Base-by-base conservation (phyloP, 225 moss, liverwort and hornwort species). In the Bryum argenteum region DNA sequence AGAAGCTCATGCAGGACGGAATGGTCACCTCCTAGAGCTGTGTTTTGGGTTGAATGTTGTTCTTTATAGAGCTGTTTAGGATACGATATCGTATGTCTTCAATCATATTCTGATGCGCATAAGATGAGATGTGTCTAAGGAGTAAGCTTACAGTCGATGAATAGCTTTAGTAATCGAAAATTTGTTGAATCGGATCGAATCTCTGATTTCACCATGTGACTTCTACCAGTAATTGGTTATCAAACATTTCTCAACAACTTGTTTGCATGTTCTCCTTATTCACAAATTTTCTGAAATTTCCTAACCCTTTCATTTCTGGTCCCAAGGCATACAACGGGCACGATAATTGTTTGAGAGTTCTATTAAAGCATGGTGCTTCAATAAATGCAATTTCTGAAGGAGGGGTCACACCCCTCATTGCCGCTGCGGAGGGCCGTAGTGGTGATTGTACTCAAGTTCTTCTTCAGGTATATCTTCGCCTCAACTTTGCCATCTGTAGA, bases 291-390 rank as follows among this genome's bases (percentile, higher is more conserved):
- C 59, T 52, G 22, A 65, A 71, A 6, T 19, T 59, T 52, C 26
- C 20, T 52, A 18, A 61, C 54, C 26, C 52, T 65, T 62, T 54
- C 8, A 59, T 70, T 71, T 9, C 8, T 75, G 55, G 54, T 56
- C 15, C 12, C 43, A 54, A 83, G 79, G 83, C 76, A 72, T 79
- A 79, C 73, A 79, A 79, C 62, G 79, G 83, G 28, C 83, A 71
- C 66, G 54, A 50, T 14, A 42, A 66, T 10, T 80, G 83, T 70
- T 51, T 80, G 33, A 54, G 47, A 54, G 70, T 79, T 65, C 72
- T 83, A 65, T 37, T 80, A 17, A 48, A 59, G 12, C 47, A 73
- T 55, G 73, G 65, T 43, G 83, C 79, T 55, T 68, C 55, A 45
- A 56, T 80, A 52, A 70, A 80, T 52, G 69, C 76, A 73, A 58